A percentile compares a stretch with the other conserved stretches of the same genome.
Conservation (phyloP, 2,329 filamentous ascomycete species). For the Hypoxylon sp. region DNA sequence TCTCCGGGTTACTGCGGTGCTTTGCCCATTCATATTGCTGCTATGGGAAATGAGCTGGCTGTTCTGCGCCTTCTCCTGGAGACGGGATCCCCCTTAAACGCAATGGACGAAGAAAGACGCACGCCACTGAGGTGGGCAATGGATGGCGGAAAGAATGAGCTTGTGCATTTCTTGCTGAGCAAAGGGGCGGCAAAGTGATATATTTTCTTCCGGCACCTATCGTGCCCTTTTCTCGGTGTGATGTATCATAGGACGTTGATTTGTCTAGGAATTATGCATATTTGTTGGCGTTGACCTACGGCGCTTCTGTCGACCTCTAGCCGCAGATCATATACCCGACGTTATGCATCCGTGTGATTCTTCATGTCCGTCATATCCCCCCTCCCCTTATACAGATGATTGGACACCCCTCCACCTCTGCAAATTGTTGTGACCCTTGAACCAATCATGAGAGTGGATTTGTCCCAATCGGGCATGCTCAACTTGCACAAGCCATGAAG, state of each 20-base stretch:
- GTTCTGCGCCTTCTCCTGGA: constrained; percentile 39
- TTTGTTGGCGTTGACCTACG: neutral
- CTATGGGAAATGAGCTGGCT: constrained; percentile 45
- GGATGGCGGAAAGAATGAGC: constrained; percentile 43
- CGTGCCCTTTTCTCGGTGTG: no score
- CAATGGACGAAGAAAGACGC: constrained; percentile 40
- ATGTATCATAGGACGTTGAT: neutral
- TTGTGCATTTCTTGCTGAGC: constrained; percentile 42
- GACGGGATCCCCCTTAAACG: constrained; percentile 42
- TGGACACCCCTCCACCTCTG: neutral
- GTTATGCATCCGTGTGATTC: neutral
- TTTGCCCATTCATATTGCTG: constrained; percentile 46
- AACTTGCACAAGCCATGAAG: constrained; percentile 1
- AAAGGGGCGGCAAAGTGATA: constrained; percentile 41
- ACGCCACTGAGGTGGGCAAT: constrained; percentile 47
- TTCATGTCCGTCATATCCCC: neutral
- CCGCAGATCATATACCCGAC: neutral
- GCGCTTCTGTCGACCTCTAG: neutral
- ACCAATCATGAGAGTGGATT: constrained; percentile 27
- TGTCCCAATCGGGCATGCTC: constrained; percentile 24
- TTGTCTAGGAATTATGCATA: neutral
- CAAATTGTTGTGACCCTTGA: neutral
- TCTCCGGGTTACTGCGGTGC: constrained; percentile 46
- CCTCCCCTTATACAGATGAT: neutral
- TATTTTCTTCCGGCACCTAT: neutral